Evolutionary conservation across 768 basidiomycete species (phyloP).

Genomic region (Macrolepiota dolichaula): DNA sequence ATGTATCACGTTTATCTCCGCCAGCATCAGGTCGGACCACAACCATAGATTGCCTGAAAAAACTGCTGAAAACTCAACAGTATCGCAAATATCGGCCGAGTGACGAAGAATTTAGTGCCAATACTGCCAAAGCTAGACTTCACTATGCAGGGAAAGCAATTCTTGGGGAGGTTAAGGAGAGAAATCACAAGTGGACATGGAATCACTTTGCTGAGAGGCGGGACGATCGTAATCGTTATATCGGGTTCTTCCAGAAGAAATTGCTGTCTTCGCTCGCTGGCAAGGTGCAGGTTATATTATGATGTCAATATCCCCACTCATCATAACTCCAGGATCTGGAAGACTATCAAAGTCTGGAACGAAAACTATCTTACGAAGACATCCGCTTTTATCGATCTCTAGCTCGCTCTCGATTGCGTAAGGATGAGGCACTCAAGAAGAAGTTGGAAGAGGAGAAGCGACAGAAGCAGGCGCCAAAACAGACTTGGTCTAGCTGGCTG

Average conservation of each 20-base stretch:
- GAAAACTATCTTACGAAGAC: conserved; percentile 87
- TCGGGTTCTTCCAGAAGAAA: conserved; percentile 80
- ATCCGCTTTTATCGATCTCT: conserved; percentile 97
- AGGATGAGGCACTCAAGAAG: conserved; percentile 74
- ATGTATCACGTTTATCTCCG: conserved; percentile 96
- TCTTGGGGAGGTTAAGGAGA: conserved; percentile 77
- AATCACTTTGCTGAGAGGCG: conserved; percentile 82
- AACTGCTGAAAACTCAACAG: conserved; percentile 32
- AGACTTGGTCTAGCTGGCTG: conserved; percentile 73
- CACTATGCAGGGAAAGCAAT: conserved; percentile 81
- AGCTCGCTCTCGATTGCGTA: conserved; percentile 80
- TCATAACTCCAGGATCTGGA: conserved; percentile 42
- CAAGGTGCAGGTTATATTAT: conserved; percentile 40
- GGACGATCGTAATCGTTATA: conserved; percentile 83
- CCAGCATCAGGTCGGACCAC: conserved; percentile 60
- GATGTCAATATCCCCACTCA: background rate
- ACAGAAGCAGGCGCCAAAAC: conserved; percentile 44
- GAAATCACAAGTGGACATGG: conserved; percentile 88
- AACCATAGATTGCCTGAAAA: background rate
- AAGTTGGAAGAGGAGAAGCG: conserved; percentile 66
- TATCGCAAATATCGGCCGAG: conserved; percentile 81
- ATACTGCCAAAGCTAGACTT: conserved; percentile 65
- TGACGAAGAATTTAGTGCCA: conserved; percentile 54
- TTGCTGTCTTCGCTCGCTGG: conserved; percentile 49
- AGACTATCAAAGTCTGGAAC: conserved; percentile 65